These are phyloP conservation scores for Moricandia moricandioides DNA, from an alignment of 345 rosid species.

Conservation along the genomic window DNA sequence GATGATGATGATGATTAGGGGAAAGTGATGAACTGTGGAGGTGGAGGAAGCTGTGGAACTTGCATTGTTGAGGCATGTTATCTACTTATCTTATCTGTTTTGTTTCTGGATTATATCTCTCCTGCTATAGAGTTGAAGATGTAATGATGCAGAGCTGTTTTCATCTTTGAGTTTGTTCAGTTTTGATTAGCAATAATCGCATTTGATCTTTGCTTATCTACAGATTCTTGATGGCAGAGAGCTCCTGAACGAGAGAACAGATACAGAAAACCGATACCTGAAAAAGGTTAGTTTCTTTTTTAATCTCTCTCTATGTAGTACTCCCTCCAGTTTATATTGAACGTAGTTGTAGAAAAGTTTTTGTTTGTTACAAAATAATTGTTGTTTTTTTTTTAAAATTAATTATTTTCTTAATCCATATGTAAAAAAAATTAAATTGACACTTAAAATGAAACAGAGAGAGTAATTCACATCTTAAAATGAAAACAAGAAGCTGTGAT, in stretches of 20 bases:
- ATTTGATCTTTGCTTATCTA: conserved; percentile 21
- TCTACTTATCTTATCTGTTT: neutral
- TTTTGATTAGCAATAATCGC: conserved; percentile 1
- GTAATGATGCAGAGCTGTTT: neutral
- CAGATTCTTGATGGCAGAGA: conserved; percentile 77
- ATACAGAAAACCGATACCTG: conserved; percentile 44
- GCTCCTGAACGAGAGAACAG: conserved; percentile 75
- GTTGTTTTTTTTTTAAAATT: too few relatives aligned
- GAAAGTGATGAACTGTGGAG: conserved; percentile 92
- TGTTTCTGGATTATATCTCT: too few relatives aligned
- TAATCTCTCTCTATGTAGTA: neutral
- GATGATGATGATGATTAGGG: conserved; percentile 60
- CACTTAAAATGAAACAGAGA: too few relatives aligned
- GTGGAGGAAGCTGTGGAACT: conserved; percentile 53
- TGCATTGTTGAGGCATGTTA: neutral
- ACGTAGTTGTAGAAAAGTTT: too few relatives aligned
- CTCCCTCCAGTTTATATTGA: too few relatives aligned
- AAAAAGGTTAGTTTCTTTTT: neutral
- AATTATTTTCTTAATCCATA: too few relatives aligned
- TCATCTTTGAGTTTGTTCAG: neutral
- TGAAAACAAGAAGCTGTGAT: neutral
- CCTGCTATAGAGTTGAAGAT: neutral
- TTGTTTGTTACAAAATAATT: too few relatives aligned
- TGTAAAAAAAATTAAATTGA: too few relatives aligned
- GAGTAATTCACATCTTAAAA: neutral